phyloP scores from a whole-genome alignment of 225 moss, liverwort and hornwort genomes.

The Bryoerythrophyllum caledonicum region DNA sequence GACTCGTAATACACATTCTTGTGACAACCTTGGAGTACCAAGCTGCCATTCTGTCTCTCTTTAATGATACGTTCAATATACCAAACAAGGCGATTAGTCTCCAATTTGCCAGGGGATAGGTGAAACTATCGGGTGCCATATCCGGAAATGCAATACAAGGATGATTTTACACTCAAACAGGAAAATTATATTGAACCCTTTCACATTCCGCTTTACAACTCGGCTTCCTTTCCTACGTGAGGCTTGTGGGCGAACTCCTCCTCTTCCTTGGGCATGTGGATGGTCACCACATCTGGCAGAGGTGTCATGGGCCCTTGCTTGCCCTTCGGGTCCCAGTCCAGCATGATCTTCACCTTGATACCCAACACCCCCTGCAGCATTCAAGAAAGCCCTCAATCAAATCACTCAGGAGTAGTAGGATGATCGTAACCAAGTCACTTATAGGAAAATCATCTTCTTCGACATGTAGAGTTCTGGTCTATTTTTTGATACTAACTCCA shows the following conservation, averaged over 20 bases:
- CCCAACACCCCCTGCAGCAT: conserved; percentile 21
- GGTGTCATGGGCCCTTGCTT: conserved; percentile 29
- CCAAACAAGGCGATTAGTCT: too few species aligned
- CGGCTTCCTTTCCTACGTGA: conserved; percentile 21
- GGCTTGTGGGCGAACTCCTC: conserved; percentile 26
- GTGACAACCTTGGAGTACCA: background rate
- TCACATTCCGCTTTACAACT: conserved; percentile 9
- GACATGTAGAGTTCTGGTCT: too few species aligned
- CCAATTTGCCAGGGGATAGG: too few species aligned
- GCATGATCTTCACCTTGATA: conserved; percentile 29
- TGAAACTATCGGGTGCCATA: background rate
- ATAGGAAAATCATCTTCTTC: too few species aligned
- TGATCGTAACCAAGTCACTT: background rate
- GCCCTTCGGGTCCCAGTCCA: conserved; percentile 27
- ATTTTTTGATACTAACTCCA: too few species aligned
- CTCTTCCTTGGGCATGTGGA: conserved; percentile 29
- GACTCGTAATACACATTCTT: too few species aligned
- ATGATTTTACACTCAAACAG: conserved; percentile 12
- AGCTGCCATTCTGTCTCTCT: too few species aligned
- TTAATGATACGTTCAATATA: too few species aligned
- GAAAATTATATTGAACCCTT: conserved; percentile 5
- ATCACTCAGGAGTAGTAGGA: background rate
- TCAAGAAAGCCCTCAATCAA: background rate
- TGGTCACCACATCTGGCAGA: conserved; percentile 24
- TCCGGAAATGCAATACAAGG: conserved; percentile 5